Evolutionary conservation across 306 rosid species (phyloP), one percentile per base, ranked within the genome.

Genomic region (Lablab purpureus): DNA sequence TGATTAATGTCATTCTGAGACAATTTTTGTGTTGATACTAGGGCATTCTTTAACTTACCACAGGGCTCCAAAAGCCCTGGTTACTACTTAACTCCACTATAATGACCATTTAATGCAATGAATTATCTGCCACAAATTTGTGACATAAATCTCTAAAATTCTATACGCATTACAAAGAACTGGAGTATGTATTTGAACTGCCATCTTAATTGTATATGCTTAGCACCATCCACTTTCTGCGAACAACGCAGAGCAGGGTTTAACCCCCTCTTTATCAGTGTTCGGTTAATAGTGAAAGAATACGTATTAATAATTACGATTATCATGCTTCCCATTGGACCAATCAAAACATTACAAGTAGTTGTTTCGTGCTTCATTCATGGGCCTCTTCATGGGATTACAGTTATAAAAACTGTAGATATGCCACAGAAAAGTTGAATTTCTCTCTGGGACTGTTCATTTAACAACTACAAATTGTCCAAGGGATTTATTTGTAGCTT

Each of bases 331-430:
- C 55, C 55, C 55, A 50, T n/a, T 17, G 11, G 23, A 11, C 11
- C 56, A 51, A 52, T 52, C 23, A 32, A 15, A 36, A 77, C 50
- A 37, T 56, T 58, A 18, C 34, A 54, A 50, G 4, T 54, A 10
- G n/a, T 13, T 7, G 17, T 76, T 77, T 67, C 54, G 67, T 45
- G 45, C 79, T 67, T 86, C 84, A 6, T 34, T 34, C 40, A 34
- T 34, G 40, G 40, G 8, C 6, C 40, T 34, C 40, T 0, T 34
- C 1, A 6, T 34, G 9, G 40, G 40, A 6, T 34, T 34, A 91
- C 90, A 65, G 93, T 91, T 60, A 94, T 94, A 10, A 87, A 87
- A 40, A 9, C 45, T 40, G 43, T 11, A 84, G 89, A 96, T 91
- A 80, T 66, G 81, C 23, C 59, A 32, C 5, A 65, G 46, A 63